Evolutionary conservation across 768 basidiomycete species (phyloP), one percentile per base, ranked within the genome.

Genomic region (Gautieria morchelliformis): DNA sequence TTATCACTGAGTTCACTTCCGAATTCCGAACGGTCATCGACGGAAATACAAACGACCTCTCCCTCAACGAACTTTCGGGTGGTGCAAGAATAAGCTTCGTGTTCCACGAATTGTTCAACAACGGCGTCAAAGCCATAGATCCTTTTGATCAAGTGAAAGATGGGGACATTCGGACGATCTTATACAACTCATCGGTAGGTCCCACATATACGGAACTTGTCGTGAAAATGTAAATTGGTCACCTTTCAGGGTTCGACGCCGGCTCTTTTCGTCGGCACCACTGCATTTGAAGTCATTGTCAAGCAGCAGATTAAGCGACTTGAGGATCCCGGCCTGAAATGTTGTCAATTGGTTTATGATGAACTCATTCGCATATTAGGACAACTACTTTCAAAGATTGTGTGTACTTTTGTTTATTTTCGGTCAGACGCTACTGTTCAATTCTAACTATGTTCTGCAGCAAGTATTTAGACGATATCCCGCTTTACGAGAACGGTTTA

Each of bases 131-230:
- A 76, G 82, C 77, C 60, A 94, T 98, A 67, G 96, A 99, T 76
- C 96, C 96, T 0, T 99, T 97, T 63, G 96, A 99, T 69, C 93
- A 96, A 73, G 92, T 96, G 63, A 96, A 97, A 72, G 96, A 99
- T 69, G 92, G 94, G 44, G 96, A 99, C 71, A 97, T 99, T 68
- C 79, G 96, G 53, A 93, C 84, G 1, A 87, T 97, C 63, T 70
- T 98, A 56, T 99, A 99, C 77, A 99, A 99, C 74, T 97, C 96
- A 55, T 95, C 95, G 33, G 92, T 92, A 62, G 64, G 87, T 78
- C 33, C 27, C n/a, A 46, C n/a, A 55, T 44, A 11, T 52, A 20
- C 32, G 12, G 42, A 37, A 57, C 15, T 17, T 53, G 30, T 45
- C 47, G 6, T 50, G 24, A 11, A 37, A 12, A 7, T 55, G 14